Conservation (phyloP, 192 early-diverging fungal genomes). For the Coemansia sp. region DNA sequence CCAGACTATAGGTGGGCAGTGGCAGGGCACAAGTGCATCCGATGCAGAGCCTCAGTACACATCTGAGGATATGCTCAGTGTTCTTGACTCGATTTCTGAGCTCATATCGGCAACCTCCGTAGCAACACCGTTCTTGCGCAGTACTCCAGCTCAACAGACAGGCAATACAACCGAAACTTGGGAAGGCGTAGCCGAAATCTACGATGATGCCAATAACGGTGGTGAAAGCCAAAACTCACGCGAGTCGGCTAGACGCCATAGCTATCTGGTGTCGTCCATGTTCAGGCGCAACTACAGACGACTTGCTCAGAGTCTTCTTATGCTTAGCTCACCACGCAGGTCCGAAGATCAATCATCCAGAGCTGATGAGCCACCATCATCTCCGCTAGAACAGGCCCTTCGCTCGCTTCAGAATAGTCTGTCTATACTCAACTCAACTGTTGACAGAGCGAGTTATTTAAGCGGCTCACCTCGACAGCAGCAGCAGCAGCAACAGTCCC, state of each 20-base stretch:
- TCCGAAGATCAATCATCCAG: not conserved
- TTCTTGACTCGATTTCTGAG: conserved; percentile 15
- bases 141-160: conserved; percentile 1
- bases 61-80: conserved; percentile 13
- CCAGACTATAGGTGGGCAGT: conserved; percentile 26
- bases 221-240: not conserved
- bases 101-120: conserved; percentile 15
- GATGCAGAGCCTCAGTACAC: conserved; percentile 7
- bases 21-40: conserved; percentile 11
- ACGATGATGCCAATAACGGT: not conserved
- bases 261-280: not conserved
- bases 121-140: conserved; percentile 27
- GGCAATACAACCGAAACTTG: too few relatives aligned
- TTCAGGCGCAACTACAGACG: conserved; percentile 3
- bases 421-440: not conserved
- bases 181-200: too few relatives aligned
- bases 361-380: not conserved
- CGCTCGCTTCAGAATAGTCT: not conserved
- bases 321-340: not conserved
- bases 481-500: conserved; percentile 2
- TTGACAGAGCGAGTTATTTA: not conserved
- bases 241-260: not conserved
- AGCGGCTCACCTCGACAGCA: not conserved
- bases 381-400: not conserved
- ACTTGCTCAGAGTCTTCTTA: not conserved